phyloP scores from a whole-genome alignment of 2,329 filamentous ascomycete genomes.

The Paracorniculantispora psalliotae region DNA sequence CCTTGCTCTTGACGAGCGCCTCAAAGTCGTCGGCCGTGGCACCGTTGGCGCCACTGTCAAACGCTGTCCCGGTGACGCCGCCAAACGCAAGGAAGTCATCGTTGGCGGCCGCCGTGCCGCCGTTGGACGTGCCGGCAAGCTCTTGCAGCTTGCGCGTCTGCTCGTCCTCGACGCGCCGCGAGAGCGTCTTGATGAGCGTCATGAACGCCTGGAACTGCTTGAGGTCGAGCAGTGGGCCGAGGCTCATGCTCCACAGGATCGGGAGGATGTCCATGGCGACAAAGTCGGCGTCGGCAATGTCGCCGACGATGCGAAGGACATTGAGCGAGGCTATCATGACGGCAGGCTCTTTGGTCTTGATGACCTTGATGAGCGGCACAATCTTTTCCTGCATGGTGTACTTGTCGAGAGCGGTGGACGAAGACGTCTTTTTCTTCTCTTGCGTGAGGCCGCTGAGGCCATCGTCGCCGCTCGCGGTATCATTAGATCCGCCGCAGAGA shows the following conservation, averaged over 20 bases:
- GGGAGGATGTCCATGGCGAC: slow-evolving; percentile 88
- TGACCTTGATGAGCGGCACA: slow-evolving; percentile 79
- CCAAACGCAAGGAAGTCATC: slow-evolving; percentile 69
- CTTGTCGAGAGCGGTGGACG: slow-evolving; percentile 82
- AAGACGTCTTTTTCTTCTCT: slow-evolving; percentile 57
- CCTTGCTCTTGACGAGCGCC: slow-evolving; percentile 72
- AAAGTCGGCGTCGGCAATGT: slow-evolving; percentile 80
- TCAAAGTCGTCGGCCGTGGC: slow-evolving; percentile 75
- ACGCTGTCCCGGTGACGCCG: slow-evolving; percentile 56
- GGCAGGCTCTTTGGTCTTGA: slow-evolving; percentile 96
- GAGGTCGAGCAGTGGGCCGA: slow-evolving; percentile 83
- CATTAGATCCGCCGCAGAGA: slow-evolving; percentile 72
- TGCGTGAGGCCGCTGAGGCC: slow-evolving; percentile 68
- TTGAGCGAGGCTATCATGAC: slow-evolving; percentile 92
- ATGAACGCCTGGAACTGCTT: slow-evolving; percentile 88
- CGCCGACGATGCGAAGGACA: slow-evolving; percentile 78
- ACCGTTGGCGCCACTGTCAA: slow-evolving; percentile 47
- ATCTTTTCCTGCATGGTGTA: slow-evolving; percentile 99
- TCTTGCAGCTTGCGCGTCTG: slow-evolving; percentile 86
- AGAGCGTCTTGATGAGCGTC: slow-evolving; percentile 77
- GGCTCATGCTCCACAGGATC: slow-evolving; percentile 83
- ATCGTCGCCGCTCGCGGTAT: slow-evolving; percentile 50
- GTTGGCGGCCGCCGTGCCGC: slow-evolving; percentile 42
- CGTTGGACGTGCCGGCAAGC: slow-evolving; percentile 57
- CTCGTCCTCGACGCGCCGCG: slow-evolving; percentile 77